A percentile compares a stretch with the other conserved stretches of the same genome.
These are phyloP conservation scores for Suhomyces kilbournensis DNA, from an alignment of 805 yeast genomes.

Conservation along the genomic window DNA sequence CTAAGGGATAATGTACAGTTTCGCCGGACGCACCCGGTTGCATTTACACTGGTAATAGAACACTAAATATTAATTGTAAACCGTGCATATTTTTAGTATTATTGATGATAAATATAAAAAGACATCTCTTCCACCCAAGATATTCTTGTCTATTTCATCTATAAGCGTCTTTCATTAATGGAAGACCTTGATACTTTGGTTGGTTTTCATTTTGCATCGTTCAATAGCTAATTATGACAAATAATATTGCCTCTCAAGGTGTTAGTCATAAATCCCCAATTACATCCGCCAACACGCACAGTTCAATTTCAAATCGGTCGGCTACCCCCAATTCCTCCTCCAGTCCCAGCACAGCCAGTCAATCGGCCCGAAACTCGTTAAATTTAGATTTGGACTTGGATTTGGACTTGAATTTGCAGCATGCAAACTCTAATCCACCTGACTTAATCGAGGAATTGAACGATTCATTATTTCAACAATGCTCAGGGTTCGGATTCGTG, in stretches of 20 bases:
- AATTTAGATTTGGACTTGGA: background rate
- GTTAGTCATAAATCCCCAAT: background rate
- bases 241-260: background rate
- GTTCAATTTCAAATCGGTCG: background rate
- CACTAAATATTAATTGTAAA: background rate
- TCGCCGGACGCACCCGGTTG: background rate
- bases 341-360: background rate
- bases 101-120: background rate
- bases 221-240: background rate
- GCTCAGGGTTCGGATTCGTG: background rate
- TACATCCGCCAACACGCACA: background rate
- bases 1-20: background rate
- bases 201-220: background rate
- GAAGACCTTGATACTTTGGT: background rate
- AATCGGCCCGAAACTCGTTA: background rate
- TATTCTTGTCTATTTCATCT: background rate
- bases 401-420: background rate
- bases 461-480: constrained; percentile 8
- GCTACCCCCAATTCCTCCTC: background rate
- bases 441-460: constrained; percentile 6
- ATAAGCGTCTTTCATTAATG: background rate
- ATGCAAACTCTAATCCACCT: background rate
- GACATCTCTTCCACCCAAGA: background rate
- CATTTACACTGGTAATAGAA: background rate
- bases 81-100: background rate